A percentile compares a stretch with the other conserved stretches of the same genome.
These are phyloP conservation scores for Cercospora sojina DNA, from an alignment of 2,329 filamentous ascomycete genomes.

Conservation along the genomic window DNA sequence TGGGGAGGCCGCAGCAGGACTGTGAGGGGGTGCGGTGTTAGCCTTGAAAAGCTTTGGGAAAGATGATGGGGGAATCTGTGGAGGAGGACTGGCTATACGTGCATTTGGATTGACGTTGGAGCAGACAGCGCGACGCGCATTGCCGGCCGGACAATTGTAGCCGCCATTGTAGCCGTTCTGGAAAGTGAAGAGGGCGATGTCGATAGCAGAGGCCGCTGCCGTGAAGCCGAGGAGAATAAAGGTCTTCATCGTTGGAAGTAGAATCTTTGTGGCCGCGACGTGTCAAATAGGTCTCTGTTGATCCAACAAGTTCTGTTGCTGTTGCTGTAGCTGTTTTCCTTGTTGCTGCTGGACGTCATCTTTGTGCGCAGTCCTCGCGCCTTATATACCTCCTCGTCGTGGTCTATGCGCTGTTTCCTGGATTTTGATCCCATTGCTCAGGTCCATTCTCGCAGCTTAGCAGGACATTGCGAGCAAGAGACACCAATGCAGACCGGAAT, in stretches of 20 bases:
- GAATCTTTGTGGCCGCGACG: background rate
- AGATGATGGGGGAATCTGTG: background rate
- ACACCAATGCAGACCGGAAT: background rate
- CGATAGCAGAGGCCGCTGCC: background rate
- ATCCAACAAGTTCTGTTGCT: background rate
- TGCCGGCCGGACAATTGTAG: background rate
- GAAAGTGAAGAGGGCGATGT: background rate
- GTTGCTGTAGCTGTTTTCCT: background rate
- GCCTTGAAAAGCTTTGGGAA: background rate
- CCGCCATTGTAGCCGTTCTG: background rate
- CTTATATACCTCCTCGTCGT: background rate
- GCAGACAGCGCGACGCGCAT: background rate
- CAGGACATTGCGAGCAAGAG: background rate
- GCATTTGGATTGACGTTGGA: background rate
- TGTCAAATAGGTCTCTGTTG: background rate
- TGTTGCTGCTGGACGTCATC: background rate
- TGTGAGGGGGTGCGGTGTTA: background rate
- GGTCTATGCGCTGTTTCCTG: background rate
- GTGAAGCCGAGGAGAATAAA: background rate
- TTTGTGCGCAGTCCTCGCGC: background rate
- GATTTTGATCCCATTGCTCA: background rate
- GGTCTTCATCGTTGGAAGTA: background rate
- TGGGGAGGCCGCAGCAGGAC: background rate
- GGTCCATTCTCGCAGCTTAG: background rate
- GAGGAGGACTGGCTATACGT: background rate